phyloP scores from a whole-genome alignment of 225 moss, liverwort and hornwort species.

The Climacium dendroides region DNA sequence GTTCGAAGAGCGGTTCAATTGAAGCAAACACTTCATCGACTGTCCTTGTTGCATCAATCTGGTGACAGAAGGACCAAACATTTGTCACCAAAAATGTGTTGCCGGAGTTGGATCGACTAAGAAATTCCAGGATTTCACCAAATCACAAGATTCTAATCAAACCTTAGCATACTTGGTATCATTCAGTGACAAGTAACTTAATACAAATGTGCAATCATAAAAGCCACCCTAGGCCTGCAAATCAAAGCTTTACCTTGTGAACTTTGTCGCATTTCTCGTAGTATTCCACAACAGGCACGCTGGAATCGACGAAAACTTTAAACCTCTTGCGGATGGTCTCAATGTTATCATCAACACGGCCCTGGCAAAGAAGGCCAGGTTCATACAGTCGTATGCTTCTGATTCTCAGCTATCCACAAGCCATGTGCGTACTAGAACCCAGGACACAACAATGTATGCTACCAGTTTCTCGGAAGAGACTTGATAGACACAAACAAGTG shows the following conservation, averaged over 20 bases:
- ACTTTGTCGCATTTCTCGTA: slow-evolving; percentile 59
- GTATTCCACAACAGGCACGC: slow-evolving; percentile 63
- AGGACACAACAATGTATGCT: background rate
- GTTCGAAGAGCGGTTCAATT: slow-evolving; percentile 57
- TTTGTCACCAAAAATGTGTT: background rate
- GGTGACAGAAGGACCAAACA: background rate
- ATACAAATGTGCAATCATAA: background rate
- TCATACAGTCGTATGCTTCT: background rate
- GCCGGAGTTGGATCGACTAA: background rate
- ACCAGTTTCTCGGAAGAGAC: background rate
- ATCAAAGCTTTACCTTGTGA: slow-evolving; percentile 39
- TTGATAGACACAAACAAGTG: background rate
- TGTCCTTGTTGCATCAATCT: slow-evolving; percentile 60
- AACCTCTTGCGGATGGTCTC: slow-evolving; percentile 86
- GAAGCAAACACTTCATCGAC: slow-evolving; percentile 57
- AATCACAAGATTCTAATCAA: background rate
- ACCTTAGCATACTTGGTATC: background rate
- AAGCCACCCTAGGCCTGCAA: background rate
- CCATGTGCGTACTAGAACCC: background rate
- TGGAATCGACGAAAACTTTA: slow-evolving; percentile 65
- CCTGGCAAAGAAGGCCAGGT: slow-evolving; percentile 14
- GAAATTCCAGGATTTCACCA: background rate
- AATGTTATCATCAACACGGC: slow-evolving; percentile 83
- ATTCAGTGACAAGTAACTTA: background rate
- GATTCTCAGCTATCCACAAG: background rate